These are phyloP conservation scores for Mortierella sp. DNA, from an alignment of 371 early-diverging fungal species.

Conservation along the genomic window DNA sequence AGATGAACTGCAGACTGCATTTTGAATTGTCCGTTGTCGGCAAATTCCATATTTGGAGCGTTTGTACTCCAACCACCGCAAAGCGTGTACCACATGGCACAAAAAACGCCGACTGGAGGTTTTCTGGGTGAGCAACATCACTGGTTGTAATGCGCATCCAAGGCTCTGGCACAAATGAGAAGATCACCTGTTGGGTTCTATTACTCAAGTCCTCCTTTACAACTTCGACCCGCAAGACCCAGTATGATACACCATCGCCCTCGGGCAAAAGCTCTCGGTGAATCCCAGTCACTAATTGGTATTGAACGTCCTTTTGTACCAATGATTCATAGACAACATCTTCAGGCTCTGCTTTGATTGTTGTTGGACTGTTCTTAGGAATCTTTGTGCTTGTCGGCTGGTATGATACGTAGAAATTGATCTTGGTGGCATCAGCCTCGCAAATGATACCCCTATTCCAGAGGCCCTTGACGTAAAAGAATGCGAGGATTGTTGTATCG, in stretches of 20 bases:
- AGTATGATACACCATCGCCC: constrained; percentile 51
- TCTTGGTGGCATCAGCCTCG: constrained; percentile 34
- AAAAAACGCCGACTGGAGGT: constrained; percentile 39
- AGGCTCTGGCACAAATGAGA: constrained; percentile 55
- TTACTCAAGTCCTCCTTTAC: constrained; percentile 26
- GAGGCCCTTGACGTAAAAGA: constrained; percentile 32
- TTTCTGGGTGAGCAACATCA: constrained; percentile 41
- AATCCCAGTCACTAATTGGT: constrained; percentile 26
- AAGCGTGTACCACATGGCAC: constrained; percentile 42
- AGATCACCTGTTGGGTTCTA: constrained; percentile 22
- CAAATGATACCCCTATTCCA: constrained; percentile 46
- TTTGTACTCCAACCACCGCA: constrained; percentile 44
- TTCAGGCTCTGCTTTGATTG: constrained; percentile 24
- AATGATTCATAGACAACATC: constrained; percentile 32
- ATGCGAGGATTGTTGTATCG: constrained; percentile 29
- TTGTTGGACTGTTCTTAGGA: constrained; percentile 15
- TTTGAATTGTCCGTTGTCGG: constrained; percentile 39
- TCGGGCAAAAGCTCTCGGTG: constrained; percentile 46
- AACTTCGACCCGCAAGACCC: constrained; percentile 52
- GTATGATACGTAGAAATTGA: constrained; percentile 41
- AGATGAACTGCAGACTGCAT: constrained; percentile 47
- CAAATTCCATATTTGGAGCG: constrained; percentile 53
- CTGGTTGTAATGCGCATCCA: constrained; percentile 54
- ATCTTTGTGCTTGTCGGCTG: constrained; percentile 33
- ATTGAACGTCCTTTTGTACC: constrained; percentile 27